Conservation (phyloP, 1,284 basidiomycete genomes). For the Dichomitus squalens region DNA sequence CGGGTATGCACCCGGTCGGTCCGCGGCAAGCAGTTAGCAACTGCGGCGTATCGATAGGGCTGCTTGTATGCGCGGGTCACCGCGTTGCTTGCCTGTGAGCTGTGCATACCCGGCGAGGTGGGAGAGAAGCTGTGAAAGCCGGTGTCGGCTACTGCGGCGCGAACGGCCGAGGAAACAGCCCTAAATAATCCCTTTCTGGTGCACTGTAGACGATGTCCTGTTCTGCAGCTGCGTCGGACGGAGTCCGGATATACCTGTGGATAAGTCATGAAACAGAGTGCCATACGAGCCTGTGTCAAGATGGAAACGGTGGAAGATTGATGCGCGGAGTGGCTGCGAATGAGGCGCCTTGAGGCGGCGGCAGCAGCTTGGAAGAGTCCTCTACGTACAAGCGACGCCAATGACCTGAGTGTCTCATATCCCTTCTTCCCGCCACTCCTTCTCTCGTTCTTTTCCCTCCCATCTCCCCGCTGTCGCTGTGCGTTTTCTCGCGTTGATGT, state of each 20-base stretch:
- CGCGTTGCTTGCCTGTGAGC: background rate
- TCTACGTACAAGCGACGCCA: constrained; percentile 10
- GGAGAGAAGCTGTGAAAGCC: background rate
- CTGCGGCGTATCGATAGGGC: no score
- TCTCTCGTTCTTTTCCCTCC: constrained; percentile 8
- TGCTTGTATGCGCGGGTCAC: background rate
- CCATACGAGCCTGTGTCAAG: no score
- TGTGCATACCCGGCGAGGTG: background rate
- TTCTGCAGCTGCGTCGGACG: background rate
- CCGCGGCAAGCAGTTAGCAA: no score
- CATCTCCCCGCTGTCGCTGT: constrained; percentile 1
- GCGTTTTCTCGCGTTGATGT: constrained; percentile 39
- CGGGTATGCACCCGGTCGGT: no score
- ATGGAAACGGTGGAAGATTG: background rate
- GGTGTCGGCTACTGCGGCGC: background rate
- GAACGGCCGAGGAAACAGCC: background rate
- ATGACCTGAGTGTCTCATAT: constrained; percentile 9
- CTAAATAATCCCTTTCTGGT: no score
- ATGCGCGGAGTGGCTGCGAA: background rate
- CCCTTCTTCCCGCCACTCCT: constrained; percentile 12
- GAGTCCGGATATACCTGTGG: no score
- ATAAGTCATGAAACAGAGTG: background rate
- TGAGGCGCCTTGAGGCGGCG: background rate
- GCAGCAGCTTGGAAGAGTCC: constrained; percentile 3
- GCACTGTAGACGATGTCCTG: background rate